These are phyloP conservation scores for Mycena crocata DNA, from an alignment of 768 basidiomycete genomes.

Conservation along the genomic window DNA sequence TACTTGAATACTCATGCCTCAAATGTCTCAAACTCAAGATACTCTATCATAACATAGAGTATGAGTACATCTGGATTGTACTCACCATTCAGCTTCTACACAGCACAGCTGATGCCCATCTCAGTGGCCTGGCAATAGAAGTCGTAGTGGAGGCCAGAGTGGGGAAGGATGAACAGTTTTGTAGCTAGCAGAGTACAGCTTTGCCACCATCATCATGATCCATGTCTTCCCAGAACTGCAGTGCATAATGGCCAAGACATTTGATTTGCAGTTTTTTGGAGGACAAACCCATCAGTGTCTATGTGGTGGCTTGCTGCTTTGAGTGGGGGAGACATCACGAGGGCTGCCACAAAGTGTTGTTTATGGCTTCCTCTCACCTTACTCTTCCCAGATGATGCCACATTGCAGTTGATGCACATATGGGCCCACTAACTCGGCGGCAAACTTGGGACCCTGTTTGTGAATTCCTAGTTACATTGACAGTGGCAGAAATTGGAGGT, in stretches of 20 bases:
- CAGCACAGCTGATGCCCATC: not conserved
- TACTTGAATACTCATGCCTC: not conserved
- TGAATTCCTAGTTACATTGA: too few relatives aligned
- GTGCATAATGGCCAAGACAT: not conserved
- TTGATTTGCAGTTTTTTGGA: not conserved
- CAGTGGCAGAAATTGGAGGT: too few relatives aligned
- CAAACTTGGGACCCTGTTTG: too few relatives aligned
- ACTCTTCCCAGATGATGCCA: too few relatives aligned
- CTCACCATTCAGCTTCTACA: not conserved
- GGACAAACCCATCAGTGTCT: too few relatives aligned
- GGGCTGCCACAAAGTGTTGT: too few relatives aligned
- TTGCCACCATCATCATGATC: not conserved
- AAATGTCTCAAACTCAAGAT: not conserved
- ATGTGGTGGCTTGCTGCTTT: not conserved
- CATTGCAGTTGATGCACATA: too few relatives aligned
- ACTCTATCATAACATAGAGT: not conserved
- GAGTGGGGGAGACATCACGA: not conserved
- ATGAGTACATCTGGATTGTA: not conserved
- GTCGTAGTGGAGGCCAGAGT: not conserved
- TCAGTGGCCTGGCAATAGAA: not conserved
- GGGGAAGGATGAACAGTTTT: not conserved
- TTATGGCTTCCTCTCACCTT: too few relatives aligned
- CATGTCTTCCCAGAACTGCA: not conserved
- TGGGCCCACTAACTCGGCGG: too few relatives aligned
- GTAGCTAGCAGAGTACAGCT: not conserved